These are phyloP conservation scores for Penicillium verrucosum DNA, from an alignment of 2,329 filamentous ascomycete genomes.

Conservation along the genomic window DNA sequence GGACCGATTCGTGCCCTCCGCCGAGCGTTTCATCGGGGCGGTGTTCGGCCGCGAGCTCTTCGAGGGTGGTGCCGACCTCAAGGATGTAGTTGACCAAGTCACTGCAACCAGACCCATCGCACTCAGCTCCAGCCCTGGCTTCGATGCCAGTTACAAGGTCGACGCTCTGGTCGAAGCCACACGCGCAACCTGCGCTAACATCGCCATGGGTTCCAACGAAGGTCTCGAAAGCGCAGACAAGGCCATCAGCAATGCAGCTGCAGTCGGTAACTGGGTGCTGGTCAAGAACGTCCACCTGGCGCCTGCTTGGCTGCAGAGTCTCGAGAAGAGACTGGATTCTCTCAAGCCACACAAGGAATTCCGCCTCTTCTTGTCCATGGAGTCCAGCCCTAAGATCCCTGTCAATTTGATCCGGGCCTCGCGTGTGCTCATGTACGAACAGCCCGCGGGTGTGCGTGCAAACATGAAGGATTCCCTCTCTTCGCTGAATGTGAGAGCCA, in stretches of 20 bases:
- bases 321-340: constrained; percentile 94
- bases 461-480: constrained; percentile 98
- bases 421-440: constrained; percentile 94
- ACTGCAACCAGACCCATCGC: constrained; percentile 81
- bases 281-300: constrained; percentile 99
- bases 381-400: constrained; percentile 92
- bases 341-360: constrained; percentile 93
- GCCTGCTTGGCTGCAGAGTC: constrained; percentile 90
- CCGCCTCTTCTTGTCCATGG: constrained; percentile 95
- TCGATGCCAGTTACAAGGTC: constrained; percentile 98
- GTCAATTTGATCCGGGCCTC: constrained; percentile 93
- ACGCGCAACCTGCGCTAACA: constrained; percentile 83
- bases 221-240: constrained; percentile 90
- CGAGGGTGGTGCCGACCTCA: constrained; percentile 80
- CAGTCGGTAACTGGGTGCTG: constrained; percentile 90
- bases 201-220: constrained; percentile 98
- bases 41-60: constrained; percentile 83
- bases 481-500: constrained; percentile 70
- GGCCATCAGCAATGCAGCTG: constrained; percentile 87
- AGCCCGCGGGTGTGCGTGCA: constrained; percentile 90
- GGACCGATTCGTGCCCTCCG: constrained; percentile 88
- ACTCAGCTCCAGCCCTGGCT: constrained; percentile 90
- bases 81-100: constrained; percentile 79
- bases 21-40: constrained; percentile 81
- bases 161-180: constrained; percentile 86